Conservation (phyloP, 352 stramenopile genomes). For the Blastocystis sp. region DNA sequence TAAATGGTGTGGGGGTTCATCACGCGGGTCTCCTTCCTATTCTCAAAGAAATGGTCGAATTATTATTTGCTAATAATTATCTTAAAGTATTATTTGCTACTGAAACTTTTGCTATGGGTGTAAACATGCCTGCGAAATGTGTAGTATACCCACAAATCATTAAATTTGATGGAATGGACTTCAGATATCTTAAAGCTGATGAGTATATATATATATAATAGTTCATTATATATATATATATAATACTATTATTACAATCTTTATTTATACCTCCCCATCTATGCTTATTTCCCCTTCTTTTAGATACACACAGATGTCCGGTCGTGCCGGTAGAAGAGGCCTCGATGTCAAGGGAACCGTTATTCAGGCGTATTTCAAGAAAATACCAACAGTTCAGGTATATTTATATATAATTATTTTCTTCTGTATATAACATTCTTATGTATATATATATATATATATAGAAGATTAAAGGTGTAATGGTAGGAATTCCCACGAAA, state of each 20-base stretch:
- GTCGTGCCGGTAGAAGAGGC: constrained; percentile 77
- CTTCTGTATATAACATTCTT: constrained; percentile 4
- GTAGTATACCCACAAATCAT: constrained; percentile 87
- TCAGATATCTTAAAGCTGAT: constrained; percentile 61
- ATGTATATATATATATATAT: constrained; percentile 30
- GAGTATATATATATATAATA: constrained; percentile 61
- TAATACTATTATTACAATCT: too few relatives aligned
- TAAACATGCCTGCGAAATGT: constrained; percentile 91
- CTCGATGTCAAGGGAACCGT: constrained; percentile 83
- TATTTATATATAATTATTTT: too few relatives aligned
- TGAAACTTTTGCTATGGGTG: constrained; percentile 95
- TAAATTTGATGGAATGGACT: constrained; percentile 84
- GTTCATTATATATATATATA: constrained; percentile 30
- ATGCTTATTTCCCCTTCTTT: too few relatives aligned
- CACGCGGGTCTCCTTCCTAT: constrained; percentile 88
- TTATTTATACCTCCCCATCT: too few relatives aligned
- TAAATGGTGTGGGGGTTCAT: constrained; percentile 80
- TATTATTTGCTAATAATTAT: constrained; percentile 79
- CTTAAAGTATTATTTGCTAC: constrained; percentile 96
- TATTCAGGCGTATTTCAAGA: constrained; percentile 50
- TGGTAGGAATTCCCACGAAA: constrained; percentile 74
- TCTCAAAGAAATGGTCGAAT: constrained; percentile 98
- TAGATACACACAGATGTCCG: constrained; percentile 83
- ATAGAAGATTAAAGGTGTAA: constrained; percentile 67
- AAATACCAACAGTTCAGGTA: too few relatives aligned